phyloP scores from a whole-genome alignment of 805 yeast species.

The Kluyveromyces wickerhamii region DNA sequence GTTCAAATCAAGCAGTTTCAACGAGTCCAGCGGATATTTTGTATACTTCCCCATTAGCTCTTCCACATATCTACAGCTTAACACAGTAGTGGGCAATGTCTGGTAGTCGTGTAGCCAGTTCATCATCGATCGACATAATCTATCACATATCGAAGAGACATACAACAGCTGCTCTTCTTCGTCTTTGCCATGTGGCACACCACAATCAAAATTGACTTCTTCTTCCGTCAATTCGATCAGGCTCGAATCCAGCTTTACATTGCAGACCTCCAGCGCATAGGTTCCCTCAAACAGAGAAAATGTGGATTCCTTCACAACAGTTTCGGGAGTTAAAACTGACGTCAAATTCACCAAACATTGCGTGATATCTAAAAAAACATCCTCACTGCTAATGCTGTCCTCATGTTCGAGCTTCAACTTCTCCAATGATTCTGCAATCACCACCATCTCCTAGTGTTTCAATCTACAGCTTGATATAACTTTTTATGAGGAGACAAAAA shows the following conservation, averaged over 20 bases:
- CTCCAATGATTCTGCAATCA: too few relatives aligned
- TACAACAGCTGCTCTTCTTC: conserved; percentile 32
- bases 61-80: conserved; percentile 70
- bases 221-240: conserved; percentile 39
- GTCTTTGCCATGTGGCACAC: conserved; percentile 13
- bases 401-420: too few relatives aligned
- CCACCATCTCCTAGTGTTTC: too few relatives aligned
- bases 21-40: conserved; percentile 13
- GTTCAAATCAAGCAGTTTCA: conserved; percentile 9
- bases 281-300: conserved; percentile 78
- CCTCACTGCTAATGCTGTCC: too few relatives aligned
- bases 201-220: conserved; percentile 42
- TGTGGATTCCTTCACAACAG: conserved; percentile 48
- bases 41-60: conserved; percentile 39
- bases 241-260: conserved; percentile 71
- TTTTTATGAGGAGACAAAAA: too few relatives aligned
- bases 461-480: too few relatives aligned
- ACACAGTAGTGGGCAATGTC: conserved; percentile 63
- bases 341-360: conserved; percentile 37
- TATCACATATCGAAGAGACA: conserved; percentile 45
- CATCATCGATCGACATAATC: conserved; percentile 45
- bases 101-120: conserved; percentile 70
- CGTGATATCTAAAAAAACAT: conserved; percentile 55
- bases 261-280: conserved; percentile 74
- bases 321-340: conserved; percentile 37